Evolutionary conservation across 2,329 filamentous ascomycete genomes (phyloP).

Genomic region (Neofusicoccum umdonicola): DNA sequence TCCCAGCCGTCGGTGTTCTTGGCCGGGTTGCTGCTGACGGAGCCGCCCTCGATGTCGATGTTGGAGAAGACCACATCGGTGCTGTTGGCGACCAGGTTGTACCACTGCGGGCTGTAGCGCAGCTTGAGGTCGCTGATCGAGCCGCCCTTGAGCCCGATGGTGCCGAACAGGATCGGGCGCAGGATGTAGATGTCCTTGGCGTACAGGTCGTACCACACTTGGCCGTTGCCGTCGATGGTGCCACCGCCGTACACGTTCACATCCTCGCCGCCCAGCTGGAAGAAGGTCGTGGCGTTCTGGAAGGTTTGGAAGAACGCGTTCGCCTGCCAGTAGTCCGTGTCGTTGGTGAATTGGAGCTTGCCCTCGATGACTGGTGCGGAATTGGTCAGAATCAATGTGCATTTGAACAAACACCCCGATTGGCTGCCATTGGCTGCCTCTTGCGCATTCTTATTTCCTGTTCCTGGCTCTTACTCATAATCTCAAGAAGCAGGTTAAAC

Average conservation of each 20-base stretch:
- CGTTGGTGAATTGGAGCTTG: constrained; percentile 61
- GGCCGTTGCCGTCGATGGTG: constrained; percentile 62
- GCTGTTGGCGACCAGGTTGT: constrained; percentile 65
- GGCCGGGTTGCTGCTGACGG: constrained; percentile 52
- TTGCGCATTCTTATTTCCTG: not conserved
- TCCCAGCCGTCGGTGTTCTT: constrained; percentile 62
- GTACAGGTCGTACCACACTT: constrained; percentile 64
- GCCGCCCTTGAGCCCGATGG: constrained; percentile 57
- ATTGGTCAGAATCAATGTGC: not conserved
- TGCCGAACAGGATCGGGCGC: constrained; percentile 58
- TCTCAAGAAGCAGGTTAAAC: constrained; percentile 20
- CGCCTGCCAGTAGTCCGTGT: constrained; percentile 67
- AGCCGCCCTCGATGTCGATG: constrained; percentile 58
- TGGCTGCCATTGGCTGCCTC: not conserved
- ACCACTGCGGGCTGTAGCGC: constrained; percentile 61
- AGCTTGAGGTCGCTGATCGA: constrained; percentile 60
- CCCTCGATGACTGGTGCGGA: constrained; percentile 53
- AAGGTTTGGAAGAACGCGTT: constrained; percentile 63
- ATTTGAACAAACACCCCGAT: not conserved
- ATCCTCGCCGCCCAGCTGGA: constrained; percentile 63
- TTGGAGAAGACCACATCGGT: constrained; percentile 63
- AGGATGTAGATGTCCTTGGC: constrained; percentile 56
- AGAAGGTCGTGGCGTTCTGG: constrained; percentile 67
- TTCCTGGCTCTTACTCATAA: not conserved
- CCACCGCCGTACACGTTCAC: constrained; percentile 68